Base-by-base conservation (phyloP, 2,329 filamentous ascomycete genomes). In the Sclerotinia minor region DNA sequence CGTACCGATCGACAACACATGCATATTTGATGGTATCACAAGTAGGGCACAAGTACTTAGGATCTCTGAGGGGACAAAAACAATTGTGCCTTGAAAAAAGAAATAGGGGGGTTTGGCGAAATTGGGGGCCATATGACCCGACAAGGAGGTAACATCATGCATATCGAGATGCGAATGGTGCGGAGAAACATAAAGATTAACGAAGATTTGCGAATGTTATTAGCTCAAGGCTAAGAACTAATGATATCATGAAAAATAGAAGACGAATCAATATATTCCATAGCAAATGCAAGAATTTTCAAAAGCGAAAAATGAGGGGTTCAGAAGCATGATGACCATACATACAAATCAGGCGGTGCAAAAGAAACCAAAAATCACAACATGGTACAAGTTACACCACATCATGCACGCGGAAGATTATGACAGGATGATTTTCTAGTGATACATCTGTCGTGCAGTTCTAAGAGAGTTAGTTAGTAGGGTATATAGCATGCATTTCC, bases 1-100 rank as follows among this genome's bases (percentile, higher is more conserved):
- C 78, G 82, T 90, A 54, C 88, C 89, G 32, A 85, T 90, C 71
- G 87, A 91, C 73, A 89, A 90, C 77, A 89, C 86, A 21, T 90
- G 88, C 75, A 82, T 91, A 70, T 90, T 89, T 73, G 88, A 91
- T 80, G 89, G 88, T 29, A 87, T 91, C 53, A 70, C 72, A n/a
- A 77, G 76, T 67, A 73, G 74, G 65, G 71, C 73, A 5, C 75
- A 77, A 53, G 67, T 77, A 29, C 59, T 77, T 44, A 72, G 71
- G 69, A 72, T 75, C 2, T 38, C 32, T 50, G 32, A 63, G n/a
- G 7, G 11, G 13, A 38, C 66, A 75, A 68, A 76, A 55, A 6
- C 45, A 19, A 35, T 24, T n/a, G 57, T 19, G 61, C 38, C 59
- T 44, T 29, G 64, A 50, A 38, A 15, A 47, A 32, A 64, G 29